A percentile compares a stretch with the other conserved stretches of the same genome.
These are phyloP conservation scores for Mucor indicus DNA, from an alignment of 371 early-diverging fungal species.

Conservation along the genomic window DNA sequence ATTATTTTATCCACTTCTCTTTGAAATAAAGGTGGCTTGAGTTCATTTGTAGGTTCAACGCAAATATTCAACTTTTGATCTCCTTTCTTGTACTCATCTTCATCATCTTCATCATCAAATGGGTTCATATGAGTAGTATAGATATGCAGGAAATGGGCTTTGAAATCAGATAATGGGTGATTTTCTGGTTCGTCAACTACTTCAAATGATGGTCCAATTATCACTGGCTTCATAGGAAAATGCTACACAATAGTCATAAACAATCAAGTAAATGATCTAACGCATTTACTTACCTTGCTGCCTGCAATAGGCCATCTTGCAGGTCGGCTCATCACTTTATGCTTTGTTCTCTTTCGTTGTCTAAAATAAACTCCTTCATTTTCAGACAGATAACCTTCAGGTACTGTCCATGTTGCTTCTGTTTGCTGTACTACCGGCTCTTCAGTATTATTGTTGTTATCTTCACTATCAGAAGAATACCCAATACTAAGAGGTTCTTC, in stretches of 20 bases:
- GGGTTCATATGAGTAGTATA: no score
- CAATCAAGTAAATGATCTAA: background rate
- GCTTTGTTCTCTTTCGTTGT: background rate
- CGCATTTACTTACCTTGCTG: constrained; percentile 6
- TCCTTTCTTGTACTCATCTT: no score
- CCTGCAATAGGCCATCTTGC: constrained; percentile 11
- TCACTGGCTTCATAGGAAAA: constrained; percentile 16
- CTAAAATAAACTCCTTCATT: constrained; percentile 53
- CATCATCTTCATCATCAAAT: no score
- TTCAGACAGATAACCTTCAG: constrained; percentile 76
- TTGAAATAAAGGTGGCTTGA: background rate
- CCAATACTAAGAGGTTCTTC: no score
- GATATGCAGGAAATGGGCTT: background rate
- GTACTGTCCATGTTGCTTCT: constrained; percentile 58
- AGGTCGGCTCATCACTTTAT: constrained; percentile 11
- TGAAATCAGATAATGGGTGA: constrained; percentile 13
- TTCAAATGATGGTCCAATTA: constrained; percentile 15
- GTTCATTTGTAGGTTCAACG: background rate
- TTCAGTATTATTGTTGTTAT: no score
- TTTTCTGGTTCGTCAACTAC: constrained; percentile 7
- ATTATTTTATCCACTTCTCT: background rate
- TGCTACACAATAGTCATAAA: background rate
- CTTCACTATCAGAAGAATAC: background rate
- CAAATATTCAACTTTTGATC: background rate
- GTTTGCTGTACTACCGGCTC: constrained; percentile 2